Base-by-base conservation (phyloP, 2,329 filamentous ascomycete genomes). In the Cercospora sesami region DNA sequence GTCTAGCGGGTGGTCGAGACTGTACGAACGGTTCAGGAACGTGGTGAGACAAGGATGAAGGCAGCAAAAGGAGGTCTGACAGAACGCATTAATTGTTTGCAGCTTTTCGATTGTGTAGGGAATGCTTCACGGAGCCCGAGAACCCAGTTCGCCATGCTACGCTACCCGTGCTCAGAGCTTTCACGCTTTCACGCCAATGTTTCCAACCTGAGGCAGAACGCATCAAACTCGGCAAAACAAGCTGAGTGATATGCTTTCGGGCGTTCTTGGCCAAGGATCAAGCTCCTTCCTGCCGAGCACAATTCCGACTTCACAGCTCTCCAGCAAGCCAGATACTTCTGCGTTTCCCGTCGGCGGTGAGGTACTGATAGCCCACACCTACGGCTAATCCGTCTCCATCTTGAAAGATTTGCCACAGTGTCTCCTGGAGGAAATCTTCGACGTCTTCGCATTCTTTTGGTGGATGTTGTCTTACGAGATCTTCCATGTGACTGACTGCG, bases 301-400 rank as follows among this genome's bases (percentile, higher is more conserved):
- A 14, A 51, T 51, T 26, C 45, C 45, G 18, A 51, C 59, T 26
- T 48, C 23, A 62, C 33, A 45, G 21, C 7, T 51, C 60, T 1
- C 36, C 39, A 51, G 60, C 21, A 33, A 62, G 30, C 39, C 59
- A 61, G 33, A 61, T 45, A 9, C 36, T 30, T 21, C 23, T 51
- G 12, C 18, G 21, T 45, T 31, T 45, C 0, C 16, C 60, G 2
- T 48, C 60, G 28, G 4, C 45, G 4, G 36, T 26, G 23, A 62
- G 36, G 28, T 62, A 62, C 60, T 62, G 39, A 33, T 62, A 62
- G 2, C 60, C 62, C 0, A 42, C 62, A 4, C 28, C 62, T 10
- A 58, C 51, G 18, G 30, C 18, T n/a, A 42, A 18, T 10, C 51
- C 62, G 1, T 57, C 48, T 0, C 61, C 62, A 8, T 64, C 51